These are phyloP conservation scores for Collybia nuda DNA, from an alignment of 768 basidiomycete species.

Conservation along the genomic window DNA sequence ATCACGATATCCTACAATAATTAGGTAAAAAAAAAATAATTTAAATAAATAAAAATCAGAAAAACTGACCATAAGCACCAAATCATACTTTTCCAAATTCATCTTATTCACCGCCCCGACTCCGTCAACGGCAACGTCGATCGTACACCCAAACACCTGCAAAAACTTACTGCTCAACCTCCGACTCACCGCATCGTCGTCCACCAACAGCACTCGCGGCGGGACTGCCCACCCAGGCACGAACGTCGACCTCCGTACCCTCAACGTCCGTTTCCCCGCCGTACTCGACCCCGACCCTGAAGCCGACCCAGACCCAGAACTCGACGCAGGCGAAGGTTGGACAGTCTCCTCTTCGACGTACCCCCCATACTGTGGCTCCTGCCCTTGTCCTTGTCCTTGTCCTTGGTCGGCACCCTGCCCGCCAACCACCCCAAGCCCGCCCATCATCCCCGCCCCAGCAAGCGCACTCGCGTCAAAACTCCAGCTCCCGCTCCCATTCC, in stretches of 20 bases:
- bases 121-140: constrained; percentile 93
- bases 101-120: constrained; percentile 92
- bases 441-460: constrained; percentile 22
- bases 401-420: neutral
- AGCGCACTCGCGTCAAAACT: constrained; percentile 45
- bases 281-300: too few relatives aligned
- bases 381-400: neutral
- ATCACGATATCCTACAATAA: constrained; percentile 85
- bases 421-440: constrained; percentile 13
- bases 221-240: constrained; percentile 92
- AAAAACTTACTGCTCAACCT: constrained; percentile 90
- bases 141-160: constrained; percentile 93
- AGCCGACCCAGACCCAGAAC: neutral
- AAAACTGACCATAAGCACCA: constrained; percentile 85
- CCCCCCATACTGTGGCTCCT: neutral
- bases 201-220: constrained; percentile 88
- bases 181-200: constrained; percentile 92
- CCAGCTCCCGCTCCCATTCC: constrained; percentile 61
- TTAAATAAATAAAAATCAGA: constrained; percentile 5
- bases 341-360: neutral
- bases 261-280: constrained; percentile 41
- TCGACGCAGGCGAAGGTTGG: constrained; percentile 11
- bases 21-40: constrained; percentile 2
- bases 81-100: constrained; percentile 94
- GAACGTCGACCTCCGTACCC: constrained; percentile 75